Conservation (phyloP, 2,329 filamentous ascomycete species). For the Trichoderma pleuroti region DNA sequence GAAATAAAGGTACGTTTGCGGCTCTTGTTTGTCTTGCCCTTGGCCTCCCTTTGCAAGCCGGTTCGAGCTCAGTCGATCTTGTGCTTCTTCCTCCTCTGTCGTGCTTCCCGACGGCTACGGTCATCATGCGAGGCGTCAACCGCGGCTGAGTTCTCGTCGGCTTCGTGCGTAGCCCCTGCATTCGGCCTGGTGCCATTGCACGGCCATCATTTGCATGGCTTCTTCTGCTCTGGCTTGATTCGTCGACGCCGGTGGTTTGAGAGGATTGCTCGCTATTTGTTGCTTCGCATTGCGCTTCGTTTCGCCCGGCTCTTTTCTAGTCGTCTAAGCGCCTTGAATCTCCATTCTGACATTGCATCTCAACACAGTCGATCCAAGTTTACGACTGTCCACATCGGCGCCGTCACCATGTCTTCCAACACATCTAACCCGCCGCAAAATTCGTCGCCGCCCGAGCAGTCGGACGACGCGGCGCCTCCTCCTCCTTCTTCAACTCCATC, state of each 20-base stretch:
- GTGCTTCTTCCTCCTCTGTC: constrained; percentile 1
- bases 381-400: constrained; percentile 19
- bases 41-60: neutral
- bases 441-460: constrained; percentile 3
- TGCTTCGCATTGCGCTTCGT: neutral
- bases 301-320: neutral
- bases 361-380: constrained; percentile 27
- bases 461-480: constrained; percentile 26
- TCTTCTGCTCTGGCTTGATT: neutral
- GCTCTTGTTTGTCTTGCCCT: constrained; percentile 7
- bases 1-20: constrained; percentile 14
- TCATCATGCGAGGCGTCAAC: neutral
- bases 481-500: constrained; percentile 20
- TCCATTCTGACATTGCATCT: constrained; percentile 35
- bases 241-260: neutral
- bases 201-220: neutral
- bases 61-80: neutral
- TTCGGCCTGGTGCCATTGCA: neutral
- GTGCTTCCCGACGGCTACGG: neutral
- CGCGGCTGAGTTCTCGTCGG: neutral
- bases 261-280: neutral
- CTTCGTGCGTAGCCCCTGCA: constrained; percentile 1
- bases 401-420: constrained; percentile 35
- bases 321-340: constrained; percentile 11
- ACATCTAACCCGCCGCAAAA: neutral